phyloP scores from a whole-genome alignment of 352 stramenopile genomes.

The Chrysophaeum taylorii region DNA sequence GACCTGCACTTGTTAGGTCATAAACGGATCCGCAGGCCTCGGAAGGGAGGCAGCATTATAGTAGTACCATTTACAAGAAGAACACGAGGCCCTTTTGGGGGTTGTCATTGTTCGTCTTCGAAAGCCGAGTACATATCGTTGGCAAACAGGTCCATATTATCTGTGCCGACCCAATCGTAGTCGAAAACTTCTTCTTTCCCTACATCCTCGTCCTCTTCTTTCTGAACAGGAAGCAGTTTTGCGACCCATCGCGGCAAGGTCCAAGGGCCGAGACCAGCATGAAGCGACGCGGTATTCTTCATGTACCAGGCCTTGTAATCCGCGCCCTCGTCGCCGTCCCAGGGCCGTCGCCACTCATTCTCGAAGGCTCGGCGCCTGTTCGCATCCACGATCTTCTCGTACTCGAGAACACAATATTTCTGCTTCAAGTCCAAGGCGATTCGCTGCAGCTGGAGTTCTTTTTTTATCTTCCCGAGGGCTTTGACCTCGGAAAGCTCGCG shows the following conservation, averaged over 20 bases:
- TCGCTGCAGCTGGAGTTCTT: neutral
- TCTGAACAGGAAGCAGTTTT: slow-evolving; percentile 1
- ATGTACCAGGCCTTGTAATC: slow-evolving; percentile 1
- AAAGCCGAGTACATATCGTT: slow-evolving; percentile 9
- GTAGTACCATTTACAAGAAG: no score
- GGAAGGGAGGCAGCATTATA: no score
- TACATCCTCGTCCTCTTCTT: neutral
- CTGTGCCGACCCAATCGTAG: slow-evolving; percentile 12
- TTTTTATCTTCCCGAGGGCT: slow-evolving; percentile 3
- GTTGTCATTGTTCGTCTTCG: no score
- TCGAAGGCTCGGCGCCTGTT: slow-evolving; percentile 4
- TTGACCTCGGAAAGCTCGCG: slow-evolving; percentile 4
- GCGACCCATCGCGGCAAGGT: neutral
- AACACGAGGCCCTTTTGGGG: no score
- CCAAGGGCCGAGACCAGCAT: neutral
- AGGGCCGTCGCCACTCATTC: slow-evolving; percentile 18
- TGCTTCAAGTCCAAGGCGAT: slow-evolving; percentile 13
- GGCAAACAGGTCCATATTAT: slow-evolving; percentile 9
- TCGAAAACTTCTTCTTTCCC: slow-evolving; percentile 11
- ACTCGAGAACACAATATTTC: slow-evolving; percentile 19
- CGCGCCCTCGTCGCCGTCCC: slow-evolving; percentile 16
- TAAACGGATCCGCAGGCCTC: no score
- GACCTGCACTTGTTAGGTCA: no score
- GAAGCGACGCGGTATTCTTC: neutral
- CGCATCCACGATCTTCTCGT: slow-evolving; percentile 12